Conservation (phyloP, 2,329 filamentous ascomycete species). For the Boeremia exigua region DNA sequence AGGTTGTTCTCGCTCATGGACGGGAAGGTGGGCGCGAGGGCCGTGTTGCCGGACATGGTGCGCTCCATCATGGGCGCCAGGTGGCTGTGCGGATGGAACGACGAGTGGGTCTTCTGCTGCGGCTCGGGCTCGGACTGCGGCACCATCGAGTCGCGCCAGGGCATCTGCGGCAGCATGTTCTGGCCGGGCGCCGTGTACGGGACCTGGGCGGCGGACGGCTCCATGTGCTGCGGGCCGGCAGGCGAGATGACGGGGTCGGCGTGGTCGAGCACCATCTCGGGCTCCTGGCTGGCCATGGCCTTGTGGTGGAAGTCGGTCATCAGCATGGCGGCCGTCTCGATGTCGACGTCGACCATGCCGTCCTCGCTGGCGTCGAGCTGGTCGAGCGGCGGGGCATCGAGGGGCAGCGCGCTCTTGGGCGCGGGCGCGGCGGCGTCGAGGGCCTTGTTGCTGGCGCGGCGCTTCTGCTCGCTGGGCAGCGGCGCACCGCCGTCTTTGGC, state of each 20-base stretch:
- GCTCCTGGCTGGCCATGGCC: conserved; percentile 76
- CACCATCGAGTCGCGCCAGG: conserved; percentile 92
- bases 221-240: conserved; percentile 73
- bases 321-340: conserved; percentile 97
- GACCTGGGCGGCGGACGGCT: conserved; percentile 71
- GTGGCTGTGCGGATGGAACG: conserved; percentile 65
- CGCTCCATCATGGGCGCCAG: conserved; percentile 74
- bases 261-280: conserved; percentile 59
- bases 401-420: conserved; percentile 76
- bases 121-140: conserved; percentile 76
- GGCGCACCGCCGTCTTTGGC: conserved; percentile 96
- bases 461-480: conserved; percentile 92
- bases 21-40: conserved; percentile 69
- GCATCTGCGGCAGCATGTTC: conserved; percentile 82
- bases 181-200: conserved; percentile 72
- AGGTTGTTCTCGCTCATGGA: conserved; percentile 74
- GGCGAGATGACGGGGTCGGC: conserved; percentile 75
- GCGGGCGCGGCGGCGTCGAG: conserved; percentile 60
- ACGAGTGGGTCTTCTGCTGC: conserved; percentile 67
- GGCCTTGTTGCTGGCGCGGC: conserved; percentile 74
- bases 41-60: conserved; percentile 63
- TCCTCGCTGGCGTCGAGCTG: conserved; percentile 92
- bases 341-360: conserved; percentile 92
- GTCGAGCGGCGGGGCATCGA: conserved; percentile 86
- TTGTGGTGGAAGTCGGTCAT: conserved; percentile 99